Evolutionary conservation across 1,284 basidiomycete genomes (phyloP), one percentile per base, ranked within the genome.

Genomic region (Mixia osmundae): DNA sequence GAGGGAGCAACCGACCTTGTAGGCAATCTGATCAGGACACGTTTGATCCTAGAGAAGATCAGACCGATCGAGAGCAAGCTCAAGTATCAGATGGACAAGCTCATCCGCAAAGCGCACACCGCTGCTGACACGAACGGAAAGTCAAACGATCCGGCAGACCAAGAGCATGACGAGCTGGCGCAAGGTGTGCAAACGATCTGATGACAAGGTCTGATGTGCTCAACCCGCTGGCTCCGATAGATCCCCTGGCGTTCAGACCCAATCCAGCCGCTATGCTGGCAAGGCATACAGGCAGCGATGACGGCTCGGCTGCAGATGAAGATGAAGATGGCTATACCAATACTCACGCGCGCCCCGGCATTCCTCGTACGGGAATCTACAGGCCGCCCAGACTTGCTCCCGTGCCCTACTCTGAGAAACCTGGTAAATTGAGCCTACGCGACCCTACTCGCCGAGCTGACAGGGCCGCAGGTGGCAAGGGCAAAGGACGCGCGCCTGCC

Each of bases 61-160:
- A 72, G 71, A 44, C 61, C 67, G 2, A 61, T 97, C 25, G 87
- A 97, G 57, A 66, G 64, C 37, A 72, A 78, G 50, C 74, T 95
- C 65, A 72, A 70, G 42, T 91, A 95, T 55, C 87, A 95, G 56
- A 79, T 95, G 50, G 85, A 94, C 50, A 94, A 95, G 55, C 68
- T 91, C 15, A 67, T 85, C 22, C 66, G 70, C 38, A 58, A 77
- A 4, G 75, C 78, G 0, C 57, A 61, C 23, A 57, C 62, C 36
- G 69, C 72, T 37, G 65, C 68, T 7, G 16, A 25, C 12, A 25
- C 28, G 16, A 30, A 30, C 19, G 20, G 15, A 16, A 34, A 38
- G n/a, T 24, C 30, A 21, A 22, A 29, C 23, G 57, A 54, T 5
- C 55, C 54, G 25, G 48, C 50, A 19, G 61, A 66, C 8, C 59